Evolutionary conservation across 108 stramenopile genomes (phyloP).

Genomic region (Pseudonitzschia delicatissima): DNA sequence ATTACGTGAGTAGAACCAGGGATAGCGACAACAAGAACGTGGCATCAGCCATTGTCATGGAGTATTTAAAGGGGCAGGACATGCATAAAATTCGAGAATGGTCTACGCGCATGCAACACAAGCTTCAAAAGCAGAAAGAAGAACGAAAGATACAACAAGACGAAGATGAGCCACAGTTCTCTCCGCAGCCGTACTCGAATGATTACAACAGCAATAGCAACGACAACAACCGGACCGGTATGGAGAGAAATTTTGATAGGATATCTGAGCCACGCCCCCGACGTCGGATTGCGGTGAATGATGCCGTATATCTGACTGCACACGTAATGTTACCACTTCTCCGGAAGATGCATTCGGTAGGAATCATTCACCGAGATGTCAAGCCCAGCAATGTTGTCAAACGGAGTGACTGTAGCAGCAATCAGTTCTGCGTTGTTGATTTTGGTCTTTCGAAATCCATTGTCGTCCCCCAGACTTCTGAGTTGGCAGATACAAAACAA

Average conservation of each 20-base stretch:
- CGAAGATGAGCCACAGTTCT: neutral
- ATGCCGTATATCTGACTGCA: constrained; percentile 78
- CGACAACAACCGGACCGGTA: neutral
- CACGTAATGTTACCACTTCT: constrained; percentile 73
- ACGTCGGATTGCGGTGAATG: constrained; percentile 53
- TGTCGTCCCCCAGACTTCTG: constrained; percentile 66
- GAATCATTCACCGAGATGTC: constrained; percentile 84
- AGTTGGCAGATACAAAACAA: constrained; percentile 51
- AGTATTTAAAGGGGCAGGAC: constrained; percentile 79
- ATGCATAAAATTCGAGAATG: constrained; percentile 76
- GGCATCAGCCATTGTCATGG: constrained; percentile 77
- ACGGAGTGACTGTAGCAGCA: constrained; percentile 7
- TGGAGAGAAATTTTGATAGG: neutral
- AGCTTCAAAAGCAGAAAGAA: constrained; percentile 1
- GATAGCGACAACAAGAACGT: constrained; percentile 16
- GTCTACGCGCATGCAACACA: constrained; percentile 10
- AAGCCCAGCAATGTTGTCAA: constrained; percentile 80
- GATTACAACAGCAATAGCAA: neutral
- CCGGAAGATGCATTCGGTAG: constrained; percentile 73
- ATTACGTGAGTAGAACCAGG: constrained; percentile 30
- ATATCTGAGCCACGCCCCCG: neutral
- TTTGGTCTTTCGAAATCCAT: constrained; percentile 84
- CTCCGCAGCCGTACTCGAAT: neutral
- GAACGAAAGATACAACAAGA: neutral
- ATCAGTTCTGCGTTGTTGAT: constrained; percentile 69